Conservation (phyloP, 176 grass and related monocot species). For the Aegilops tauschii region DNA sequence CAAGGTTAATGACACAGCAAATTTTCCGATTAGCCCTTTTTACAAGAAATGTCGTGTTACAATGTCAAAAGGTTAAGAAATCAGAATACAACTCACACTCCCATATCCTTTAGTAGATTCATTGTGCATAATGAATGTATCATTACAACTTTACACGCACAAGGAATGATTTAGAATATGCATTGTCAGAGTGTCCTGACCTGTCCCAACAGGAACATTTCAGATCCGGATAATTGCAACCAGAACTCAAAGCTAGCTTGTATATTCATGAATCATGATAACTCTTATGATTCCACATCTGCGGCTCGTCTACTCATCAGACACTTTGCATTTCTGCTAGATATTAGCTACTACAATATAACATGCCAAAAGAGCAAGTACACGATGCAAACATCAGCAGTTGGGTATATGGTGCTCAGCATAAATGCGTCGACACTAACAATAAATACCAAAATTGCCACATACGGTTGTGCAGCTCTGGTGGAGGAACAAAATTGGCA, state of each 20-base stretch:
- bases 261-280: not conserved
- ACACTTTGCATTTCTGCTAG: conserved; percentile 4
- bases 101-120: not conserved
- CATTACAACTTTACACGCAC: not conserved
- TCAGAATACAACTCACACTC: not conserved
- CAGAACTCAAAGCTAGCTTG: conserved; percentile 16
- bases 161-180: not conserved
- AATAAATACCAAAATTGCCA: conserved; percentile 8
- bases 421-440: conserved; percentile 19
- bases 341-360: not conserved
- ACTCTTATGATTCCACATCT: not conserved
- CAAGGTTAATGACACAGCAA: not conserved
- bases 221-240: conserved; percentile 16
- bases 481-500: conserved; percentile 4
- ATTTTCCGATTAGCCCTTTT: too few species aligned
- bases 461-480: not conserved
- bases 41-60: not conserved
- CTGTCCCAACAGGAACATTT: conserved; percentile 11
- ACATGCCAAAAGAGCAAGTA: not conserved
- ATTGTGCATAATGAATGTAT: not conserved
- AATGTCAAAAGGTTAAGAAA: not conserved
- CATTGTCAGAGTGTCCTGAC: conserved; percentile 1
- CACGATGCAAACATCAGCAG: not conserved
- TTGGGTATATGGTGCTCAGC: not conserved
- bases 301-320: not conserved